phyloP scores from a whole-genome alignment of 441 rosid species.

The Pelargonium cotyledonis region DNA sequence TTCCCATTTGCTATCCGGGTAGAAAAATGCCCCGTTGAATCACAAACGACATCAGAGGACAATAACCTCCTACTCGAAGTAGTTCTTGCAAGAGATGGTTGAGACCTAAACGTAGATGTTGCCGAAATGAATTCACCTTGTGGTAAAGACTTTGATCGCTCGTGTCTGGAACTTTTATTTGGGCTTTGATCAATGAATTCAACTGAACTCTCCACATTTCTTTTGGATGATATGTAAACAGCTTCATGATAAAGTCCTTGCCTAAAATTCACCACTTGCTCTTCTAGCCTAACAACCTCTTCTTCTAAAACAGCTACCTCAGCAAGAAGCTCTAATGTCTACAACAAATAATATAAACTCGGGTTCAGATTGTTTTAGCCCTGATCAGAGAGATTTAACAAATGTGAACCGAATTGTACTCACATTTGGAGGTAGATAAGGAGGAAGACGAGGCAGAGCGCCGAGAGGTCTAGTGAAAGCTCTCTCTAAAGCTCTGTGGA shows the following conservation, averaged over 20 bases:
- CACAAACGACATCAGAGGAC: constrained; percentile 33
- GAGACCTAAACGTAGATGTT: constrained; percentile 26
- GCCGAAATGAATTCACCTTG: constrained; percentile 48
- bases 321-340: constrained; percentile 88
- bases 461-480: constrained; percentile 94
- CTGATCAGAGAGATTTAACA: constrained; percentile 2
- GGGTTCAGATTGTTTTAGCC: background rate
- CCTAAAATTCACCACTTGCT: constrained; percentile 75
- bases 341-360: constrained; percentile 14
- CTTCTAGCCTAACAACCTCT: constrained; percentile 88
- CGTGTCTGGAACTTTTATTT: constrained; percentile 47
- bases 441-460: constrained; percentile 84
- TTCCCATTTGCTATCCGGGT: constrained; percentile 36
- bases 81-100: constrained; percentile 52
- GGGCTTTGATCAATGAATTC: constrained; percentile 30
- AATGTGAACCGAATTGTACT: constrained; percentile 24
- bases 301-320: constrained; percentile 95
- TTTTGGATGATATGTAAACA: constrained; percentile 56
- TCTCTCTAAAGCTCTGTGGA: constrained; percentile 85
- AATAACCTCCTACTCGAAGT: constrained; percentile 53
- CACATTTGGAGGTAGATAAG: constrained; percentile 77
- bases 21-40: constrained; percentile 27
- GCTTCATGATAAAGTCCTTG: constrained; percentile 85
- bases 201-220: constrained; percentile 43
- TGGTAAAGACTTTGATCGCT: constrained; percentile 60